These are phyloP conservation scores for Grammothele lineata DNA, from an alignment of 768 basidiomycete genomes.

Conservation along the genomic window DNA sequence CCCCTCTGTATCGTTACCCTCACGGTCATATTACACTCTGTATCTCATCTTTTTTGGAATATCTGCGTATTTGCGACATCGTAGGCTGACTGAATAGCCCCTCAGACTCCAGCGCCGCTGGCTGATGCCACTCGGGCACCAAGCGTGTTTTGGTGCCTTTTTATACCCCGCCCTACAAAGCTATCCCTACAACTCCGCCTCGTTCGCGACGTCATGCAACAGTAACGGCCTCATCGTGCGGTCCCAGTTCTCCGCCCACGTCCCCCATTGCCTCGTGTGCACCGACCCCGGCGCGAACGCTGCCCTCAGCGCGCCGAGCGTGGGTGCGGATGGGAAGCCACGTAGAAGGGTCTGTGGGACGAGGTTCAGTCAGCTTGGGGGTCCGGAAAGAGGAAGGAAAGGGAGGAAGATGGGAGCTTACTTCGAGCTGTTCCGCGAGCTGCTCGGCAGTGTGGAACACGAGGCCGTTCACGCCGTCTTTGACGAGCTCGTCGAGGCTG, in stretches of 20 bases:
- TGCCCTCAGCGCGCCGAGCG: conserved; percentile 47
- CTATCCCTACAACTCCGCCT: conserved; percentile 1
- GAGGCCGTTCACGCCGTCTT: conserved; percentile 78
- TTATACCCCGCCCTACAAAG: not conserved
- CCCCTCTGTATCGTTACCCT: too few relatives aligned
- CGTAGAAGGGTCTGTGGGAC: conserved; percentile 46
- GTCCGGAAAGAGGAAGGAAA: not conserved
- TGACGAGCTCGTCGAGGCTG: conserved; percentile 85
- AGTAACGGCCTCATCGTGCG: conserved; percentile 58
- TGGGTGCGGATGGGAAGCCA: conserved; percentile 53
- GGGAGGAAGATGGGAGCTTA: conserved; percentile 26
- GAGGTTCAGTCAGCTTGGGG: not conserved
- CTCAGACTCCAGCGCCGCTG: too few relatives aligned
- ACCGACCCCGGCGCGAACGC: conserved; percentile 34
- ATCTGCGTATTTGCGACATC: too few relatives aligned
- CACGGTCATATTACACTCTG: too few relatives aligned
- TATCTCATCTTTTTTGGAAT: too few relatives aligned
- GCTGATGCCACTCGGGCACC: too few relatives aligned
- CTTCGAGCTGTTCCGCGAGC: conserved; percentile 71
- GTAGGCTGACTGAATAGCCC: too few relatives aligned
- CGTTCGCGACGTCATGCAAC: conserved; percentile 25
- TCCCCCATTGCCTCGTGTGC: conserved; percentile 53
- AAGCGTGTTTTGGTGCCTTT: too few relatives aligned
- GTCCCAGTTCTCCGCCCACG: conserved; percentile 88
- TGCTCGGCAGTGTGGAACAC: conserved; percentile 66